A percentile compares a stretch with the other conserved stretches of the same genome.
phyloP scores from a whole-genome alignment of 176 grass and related monocot genomes.

The Cenchrus americanus region DNA sequence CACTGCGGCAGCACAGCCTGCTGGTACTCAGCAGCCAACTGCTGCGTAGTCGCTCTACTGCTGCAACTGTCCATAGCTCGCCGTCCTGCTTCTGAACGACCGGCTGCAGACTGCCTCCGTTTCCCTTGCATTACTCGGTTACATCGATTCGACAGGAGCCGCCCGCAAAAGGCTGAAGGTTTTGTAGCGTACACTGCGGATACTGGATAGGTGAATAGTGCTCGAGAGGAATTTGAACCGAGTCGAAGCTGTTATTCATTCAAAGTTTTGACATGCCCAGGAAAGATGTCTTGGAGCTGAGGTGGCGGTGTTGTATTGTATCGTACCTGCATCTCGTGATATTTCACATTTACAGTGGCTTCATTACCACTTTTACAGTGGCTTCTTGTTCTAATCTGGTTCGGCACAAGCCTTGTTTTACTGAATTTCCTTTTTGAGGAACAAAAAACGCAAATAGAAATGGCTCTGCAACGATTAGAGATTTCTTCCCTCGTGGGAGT shows the following conservation, averaged over 20 bases:
- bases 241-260: slow-evolving; percentile 20
- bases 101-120: slow-evolving; percentile 21
- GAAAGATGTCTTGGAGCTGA: neutral
- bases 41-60: slow-evolving; percentile 37
- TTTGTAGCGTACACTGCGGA: slow-evolving; percentile 24
- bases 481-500: too few species aligned
- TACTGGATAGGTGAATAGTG: neutral
- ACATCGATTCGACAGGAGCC: slow-evolving; percentile 5
- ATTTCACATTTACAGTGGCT: too few species aligned
- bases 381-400: neutral
- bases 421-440: neutral
- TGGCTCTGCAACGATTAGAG: neutral
- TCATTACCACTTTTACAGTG: neutral
- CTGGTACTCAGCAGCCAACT: slow-evolving; percentile 22
- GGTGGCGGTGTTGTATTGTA: neutral
- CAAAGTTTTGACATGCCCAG: neutral
- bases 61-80: slow-evolving; percentile 20
- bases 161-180: neutral
- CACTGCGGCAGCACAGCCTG: slow-evolving; percentile 20
- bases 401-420: neutral
- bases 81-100: slow-evolving; percentile 11
- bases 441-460: neutral
- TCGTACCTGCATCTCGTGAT: neutral
- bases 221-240: neutral
- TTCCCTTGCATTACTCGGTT: slow-evolving; percentile 26